A percentile compares a stretch with the other conserved stretches of the same genome.
phyloP scores from a whole-genome alignment of 1,284 basidiomycete species.

The Phellopilus nigrolimitatus region DNA sequence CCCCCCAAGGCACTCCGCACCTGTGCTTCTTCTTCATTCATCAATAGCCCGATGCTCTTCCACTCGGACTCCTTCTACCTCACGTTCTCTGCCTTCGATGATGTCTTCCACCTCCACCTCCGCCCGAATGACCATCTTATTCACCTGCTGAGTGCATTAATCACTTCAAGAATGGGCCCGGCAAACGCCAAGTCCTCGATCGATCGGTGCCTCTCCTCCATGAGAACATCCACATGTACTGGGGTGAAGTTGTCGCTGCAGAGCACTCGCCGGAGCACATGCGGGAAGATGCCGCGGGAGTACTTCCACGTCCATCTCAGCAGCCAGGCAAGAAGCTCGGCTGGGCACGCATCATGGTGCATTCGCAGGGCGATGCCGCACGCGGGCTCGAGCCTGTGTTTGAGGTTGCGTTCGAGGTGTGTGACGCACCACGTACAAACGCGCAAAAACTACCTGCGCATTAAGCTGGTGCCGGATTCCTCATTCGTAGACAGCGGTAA shows the following conservation, averaged over 20 bases:
- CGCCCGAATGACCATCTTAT: no score
- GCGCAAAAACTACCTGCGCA: slow-evolving; percentile 63
- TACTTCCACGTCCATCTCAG: slow-evolving; percentile 33
- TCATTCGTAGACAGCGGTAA: slow-evolving; percentile 28
- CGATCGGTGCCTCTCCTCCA: slow-evolving; percentile 49
- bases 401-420: slow-evolving; percentile 77
- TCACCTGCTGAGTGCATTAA: slow-evolving; percentile 68
- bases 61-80: slow-evolving; percentile 64
- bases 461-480: slow-evolving; percentile 57
- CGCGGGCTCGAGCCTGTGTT: slow-evolving; percentile 50
- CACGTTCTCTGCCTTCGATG: slow-evolving; percentile 50
- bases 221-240: slow-evolving; percentile 56
- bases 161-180: slow-evolving; percentile 47
- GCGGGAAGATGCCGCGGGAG: no score
- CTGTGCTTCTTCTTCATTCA: slow-evolving; percentile 31
- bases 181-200: slow-evolving; percentile 40
- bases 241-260: slow-evolving; percentile 61
- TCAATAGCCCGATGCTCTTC: slow-evolving; percentile 41
- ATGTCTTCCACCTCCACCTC: no score
- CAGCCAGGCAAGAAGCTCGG: slow-evolving; percentile 48
- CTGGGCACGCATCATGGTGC: slow-evolving; percentile 68
- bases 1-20: slow-evolving; percentile 31
- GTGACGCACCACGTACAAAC: slow-evolving; percentile 73
- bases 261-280: slow-evolving; percentile 48
- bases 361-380: slow-evolving; percentile 54